Evolutionary conservation across 176 grass and related monocot genomes (phyloP), one percentile per base, ranked within the genome.

Genomic region (Oryza punctata): DNA sequence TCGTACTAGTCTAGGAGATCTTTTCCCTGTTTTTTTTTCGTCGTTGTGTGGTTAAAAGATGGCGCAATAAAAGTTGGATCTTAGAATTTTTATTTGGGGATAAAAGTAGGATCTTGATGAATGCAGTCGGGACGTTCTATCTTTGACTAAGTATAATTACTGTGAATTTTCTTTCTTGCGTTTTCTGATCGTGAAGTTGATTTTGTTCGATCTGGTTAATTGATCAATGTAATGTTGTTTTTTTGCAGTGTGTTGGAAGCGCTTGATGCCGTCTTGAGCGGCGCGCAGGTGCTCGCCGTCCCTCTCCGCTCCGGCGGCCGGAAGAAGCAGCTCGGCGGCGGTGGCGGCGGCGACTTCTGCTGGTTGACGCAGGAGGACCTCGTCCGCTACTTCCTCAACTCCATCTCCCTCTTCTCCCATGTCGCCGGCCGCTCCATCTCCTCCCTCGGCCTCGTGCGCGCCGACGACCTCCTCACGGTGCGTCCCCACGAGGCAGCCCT

Each of bases 291-390:
- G 69, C 91, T 97, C 12, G 87, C 85, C 11, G 85, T 97, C 26
- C 87, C 89, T 2, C 67, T 92, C 5, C 89, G 78, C 72, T 14
- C 78, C 41, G 74, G 88, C 60, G 80, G 85, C 57, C 80, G 90
- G 65, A 86, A 69, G 79, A 90, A 88, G 87, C 74, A 70, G 46
- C 50, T 84, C 72, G 68, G 33, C 59, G 82, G 74, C n/a, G 89
- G 52, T 3, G 83, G 14, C 0, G 49, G 52, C 2, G 72, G 52
- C 16, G 94, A 97, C 23, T 88, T 92, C 78, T 97, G 94, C 87
- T 97, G 89, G 91, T 72, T 97, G 76, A 94, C 85, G 26, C 82
- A 92, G 37, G 94, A 97, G 77, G 94, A 97, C 82, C 85, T 97
- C n/a, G 89, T 94, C 24, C 94, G 89, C 43, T 86, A 94, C 89